Evolutionary conservation across 2,329 filamentous ascomycete species (phyloP).

Genomic region (Alternaria consortialis): DNA sequence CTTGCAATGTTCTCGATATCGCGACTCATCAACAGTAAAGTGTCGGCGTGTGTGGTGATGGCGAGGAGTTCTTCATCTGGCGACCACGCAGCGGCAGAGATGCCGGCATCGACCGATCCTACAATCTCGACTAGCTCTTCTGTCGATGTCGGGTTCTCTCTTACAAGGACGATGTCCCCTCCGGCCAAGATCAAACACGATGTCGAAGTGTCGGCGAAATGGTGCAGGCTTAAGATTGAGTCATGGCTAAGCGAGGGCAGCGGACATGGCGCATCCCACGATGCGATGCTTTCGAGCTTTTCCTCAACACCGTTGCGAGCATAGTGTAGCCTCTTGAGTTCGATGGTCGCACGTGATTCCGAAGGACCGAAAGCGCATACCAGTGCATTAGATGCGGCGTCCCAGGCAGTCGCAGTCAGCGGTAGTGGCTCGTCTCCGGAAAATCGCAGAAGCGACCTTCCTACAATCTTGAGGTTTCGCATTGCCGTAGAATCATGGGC

Average conservation of each 20-base stretch:
- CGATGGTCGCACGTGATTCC: conserved; percentile 72
- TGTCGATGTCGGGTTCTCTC: conserved; percentile 71
- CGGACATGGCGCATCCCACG: conserved; percentile 88
- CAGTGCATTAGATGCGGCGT: conserved; percentile 77
- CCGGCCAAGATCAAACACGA: conserved; percentile 86
- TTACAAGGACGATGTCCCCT: conserved; percentile 87
- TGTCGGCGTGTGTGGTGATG: conserved; percentile 80
- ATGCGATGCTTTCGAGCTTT: conserved; percentile 67
- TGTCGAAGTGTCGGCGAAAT: conserved; percentile 81
- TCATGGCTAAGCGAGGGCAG: conserved; percentile 79
- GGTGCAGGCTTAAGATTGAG: conserved; percentile 79
- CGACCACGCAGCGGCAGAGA: conserved; percentile 89
- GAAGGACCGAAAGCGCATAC: conserved; percentile 87
- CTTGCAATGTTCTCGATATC: conserved; percentile 86
- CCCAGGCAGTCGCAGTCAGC: conserved; percentile 85
- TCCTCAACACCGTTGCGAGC: conserved; percentile 54
- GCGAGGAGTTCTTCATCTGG: conserved; percentile 92
- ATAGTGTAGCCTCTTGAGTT: conserved; percentile 67
- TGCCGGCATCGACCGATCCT: conserved; percentile 91
- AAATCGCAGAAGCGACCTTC: conserved; percentile 69
- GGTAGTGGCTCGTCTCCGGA: conserved; percentile 63
- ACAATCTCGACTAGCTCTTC: conserved; percentile 92
- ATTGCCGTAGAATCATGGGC: conserved; percentile 59
- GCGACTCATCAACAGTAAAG: conserved; percentile 90
- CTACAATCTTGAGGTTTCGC: conserved; percentile 87